Base-by-base conservation (phyloP, 768 basidiomycete genomes). In the Lenzites betulinus region DNA sequence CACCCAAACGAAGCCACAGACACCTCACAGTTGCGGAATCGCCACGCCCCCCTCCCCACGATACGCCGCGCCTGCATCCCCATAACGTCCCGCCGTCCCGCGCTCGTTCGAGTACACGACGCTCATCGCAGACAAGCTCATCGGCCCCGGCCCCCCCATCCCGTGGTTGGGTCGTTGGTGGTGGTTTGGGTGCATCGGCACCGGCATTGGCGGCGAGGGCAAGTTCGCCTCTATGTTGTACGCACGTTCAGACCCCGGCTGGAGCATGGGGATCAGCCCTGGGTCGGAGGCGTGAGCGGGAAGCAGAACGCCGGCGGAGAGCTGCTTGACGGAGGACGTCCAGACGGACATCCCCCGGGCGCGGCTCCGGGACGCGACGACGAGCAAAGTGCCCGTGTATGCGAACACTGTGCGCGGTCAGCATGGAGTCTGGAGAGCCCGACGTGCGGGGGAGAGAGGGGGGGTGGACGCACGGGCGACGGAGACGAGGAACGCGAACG, bases 401-500 rank as follows among this genome's bases (percentile, higher is more conserved):
- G 20, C 36, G 20, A 64, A n/a, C 30, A 64, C 58, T 64, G 59
- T n/a, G 42, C 15, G 42, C 30, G 5, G 20, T 9, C 7, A 23
- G 20, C 28, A n/a, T 16, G 26, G 25, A 12, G 15, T 28, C n/a
- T n/a, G n/a, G n/a, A n/a, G n/a, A n/a, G n/a, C n/a, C n/a, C n/a
- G n/a, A n/a, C n/a, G n/a, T n/a, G n/a, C n/a, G 26, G 42, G 26
- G n/a, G n/a, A n/a, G n/a, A n/a, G n/a, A n/a, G n/a, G n/a, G n/a
- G n/a, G n/a, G n/a, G n/a, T n/a, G 33, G 15, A 56, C 60, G 54
- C 35, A 72, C 69, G 55, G 20, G 54, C 46, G 59, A 69, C 59
- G 67, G 61, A 73, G 18, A 61, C 61, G 18, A 69, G 53, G 64
- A 69, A 73, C 28, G 57, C 56, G 64, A 71, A 71, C 13, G 68